Conservation (phyloP, 2,329 filamentous ascomycete genomes). For the Byssoonygena ceratinophila region DNA sequence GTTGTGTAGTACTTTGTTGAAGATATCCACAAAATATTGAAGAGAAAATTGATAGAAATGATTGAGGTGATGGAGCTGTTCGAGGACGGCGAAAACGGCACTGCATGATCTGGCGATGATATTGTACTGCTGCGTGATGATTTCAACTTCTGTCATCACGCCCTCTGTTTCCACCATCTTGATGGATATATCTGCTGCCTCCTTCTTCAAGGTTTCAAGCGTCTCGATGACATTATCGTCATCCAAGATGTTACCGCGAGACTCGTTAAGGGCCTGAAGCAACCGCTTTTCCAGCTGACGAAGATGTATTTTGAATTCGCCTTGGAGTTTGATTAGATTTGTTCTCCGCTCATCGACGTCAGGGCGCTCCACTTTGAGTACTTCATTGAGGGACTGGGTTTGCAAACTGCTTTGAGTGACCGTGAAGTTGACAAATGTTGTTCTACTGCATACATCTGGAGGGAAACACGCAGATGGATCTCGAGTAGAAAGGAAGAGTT, state of each 20-base stretch:
- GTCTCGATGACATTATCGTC: constrained; percentile 98
- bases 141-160: constrained; percentile 95
- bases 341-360: constrained; percentile 94
- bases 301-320: constrained; percentile 97
- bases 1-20: constrained; percentile 76
- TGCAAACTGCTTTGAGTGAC: constrained; percentile 98
- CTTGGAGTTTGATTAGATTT: constrained; percentile 96
- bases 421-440: constrained; percentile 98
- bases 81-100: constrained; percentile 90
- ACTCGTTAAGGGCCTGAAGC: constrained; percentile 91
- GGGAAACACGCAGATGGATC: constrained; percentile 94
- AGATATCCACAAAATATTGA: constrained; percentile 96
- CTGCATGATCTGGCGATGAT: constrained; percentile 91
- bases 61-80: constrained; percentile 95
- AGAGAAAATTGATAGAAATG: constrained; percentile 99
- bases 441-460: constrained; percentile 94
- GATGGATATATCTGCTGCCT: constrained; percentile 86
- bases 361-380: constrained; percentile 91
- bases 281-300: constrained; percentile 89
- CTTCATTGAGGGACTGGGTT: constrained; percentile 94
- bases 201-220: constrained; percentile 92
- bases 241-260: constrained; percentile 92
- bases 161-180: constrained; percentile 97
- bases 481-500: constrained; percentile 84
- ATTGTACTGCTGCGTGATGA: constrained; percentile 87